A percentile compares a stretch with the other conserved stretches of the same genome.
Evolutionary conservation across 140 eudicot species (phyloP).

Genomic region (Eryngium alpinum): DNA sequence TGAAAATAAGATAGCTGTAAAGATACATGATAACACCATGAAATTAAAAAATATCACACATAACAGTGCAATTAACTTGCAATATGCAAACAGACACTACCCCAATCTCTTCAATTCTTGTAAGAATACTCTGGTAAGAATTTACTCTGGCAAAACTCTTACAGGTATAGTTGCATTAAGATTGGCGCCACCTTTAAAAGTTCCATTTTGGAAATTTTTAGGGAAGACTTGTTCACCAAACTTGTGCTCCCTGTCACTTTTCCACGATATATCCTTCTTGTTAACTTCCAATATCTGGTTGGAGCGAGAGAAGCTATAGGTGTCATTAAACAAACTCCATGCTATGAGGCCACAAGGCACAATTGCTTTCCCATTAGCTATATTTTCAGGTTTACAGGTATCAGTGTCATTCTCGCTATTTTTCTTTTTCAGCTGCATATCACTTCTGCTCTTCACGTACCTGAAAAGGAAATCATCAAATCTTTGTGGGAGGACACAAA

Average conservation of each 20-base stretch:
- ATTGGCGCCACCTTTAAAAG: constrained; percentile 60
- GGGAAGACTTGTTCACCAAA: constrained; percentile 81
- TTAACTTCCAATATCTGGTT: constrained; percentile 32
- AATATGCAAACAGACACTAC: not conserved
- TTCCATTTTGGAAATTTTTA: constrained; percentile 62
- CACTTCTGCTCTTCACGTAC: constrained; percentile 96
- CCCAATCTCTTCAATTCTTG: not conserved
- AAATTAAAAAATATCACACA: not conserved
- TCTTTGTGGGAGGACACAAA: not conserved
- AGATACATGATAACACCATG: not conserved
- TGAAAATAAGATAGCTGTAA: not conserved
- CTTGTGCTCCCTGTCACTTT: constrained; percentile 83
- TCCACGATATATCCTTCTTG: constrained; percentile 80
- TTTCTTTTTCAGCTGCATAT: constrained; percentile 60
- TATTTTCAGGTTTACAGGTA: constrained; percentile 74
- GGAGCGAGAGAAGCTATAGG: constrained; percentile 52
- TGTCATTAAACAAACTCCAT: constrained; percentile 93
- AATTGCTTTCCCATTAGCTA: constrained; percentile 33
- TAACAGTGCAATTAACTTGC: not conserved
- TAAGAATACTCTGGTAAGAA: not conserved
- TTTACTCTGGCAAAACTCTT: constrained; percentile 28
- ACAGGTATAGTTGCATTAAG: constrained; percentile 55
- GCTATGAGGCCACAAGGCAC: constrained; percentile 97
- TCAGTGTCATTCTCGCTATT: constrained; percentile 32
- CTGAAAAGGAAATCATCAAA: constrained; percentile 27